These are phyloP conservation scores for Plasmodium gonderi DNA, from an alignment of 169 alveolate species.

Conservation along the genomic window DNA sequence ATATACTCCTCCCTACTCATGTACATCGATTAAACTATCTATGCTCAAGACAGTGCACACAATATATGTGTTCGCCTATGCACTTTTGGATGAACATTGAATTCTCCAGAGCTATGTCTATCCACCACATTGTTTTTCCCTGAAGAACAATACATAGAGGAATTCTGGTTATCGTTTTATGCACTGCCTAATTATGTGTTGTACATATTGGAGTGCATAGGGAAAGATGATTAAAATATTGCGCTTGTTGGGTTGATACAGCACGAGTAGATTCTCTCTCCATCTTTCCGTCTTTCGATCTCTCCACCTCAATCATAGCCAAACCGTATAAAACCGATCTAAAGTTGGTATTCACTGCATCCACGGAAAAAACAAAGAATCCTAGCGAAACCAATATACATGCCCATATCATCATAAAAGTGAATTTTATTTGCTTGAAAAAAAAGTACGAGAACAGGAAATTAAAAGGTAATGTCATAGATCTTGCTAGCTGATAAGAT, in stretches of 20 bases:
- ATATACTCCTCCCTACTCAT: background rate
- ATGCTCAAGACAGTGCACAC: too few relatives aligned
- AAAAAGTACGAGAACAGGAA: conserved; percentile 57
- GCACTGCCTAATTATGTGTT: too few relatives aligned
- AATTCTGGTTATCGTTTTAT: too few relatives aligned
- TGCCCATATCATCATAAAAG: conserved; percentile 20
- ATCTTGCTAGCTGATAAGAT: conserved; percentile 55
- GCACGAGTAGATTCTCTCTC: background rate
- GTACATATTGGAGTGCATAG: too few relatives aligned
- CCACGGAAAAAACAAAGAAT: conserved; percentile 43
- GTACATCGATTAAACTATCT: too few relatives aligned
- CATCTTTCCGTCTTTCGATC: background rate
- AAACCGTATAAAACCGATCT: conserved; percentile 34
- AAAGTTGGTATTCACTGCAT: conserved; percentile 31
- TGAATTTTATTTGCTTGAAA: conserved; percentile 60
- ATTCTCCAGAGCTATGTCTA: too few relatives aligned
- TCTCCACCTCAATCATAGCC: background rate
- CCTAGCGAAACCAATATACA: conserved; percentile 52
- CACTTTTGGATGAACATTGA: too few relatives aligned
- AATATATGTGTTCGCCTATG: too few relatives aligned
- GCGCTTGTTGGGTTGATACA: too few relatives aligned
- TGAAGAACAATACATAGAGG: too few relatives aligned
- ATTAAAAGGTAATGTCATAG: conserved; percentile 68
- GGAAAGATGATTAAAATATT: too few relatives aligned
- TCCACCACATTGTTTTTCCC: too few relatives aligned